phyloP scores from a whole-genome alignment of 257 asterid species.

The Verbascum thapsus region DNA sequence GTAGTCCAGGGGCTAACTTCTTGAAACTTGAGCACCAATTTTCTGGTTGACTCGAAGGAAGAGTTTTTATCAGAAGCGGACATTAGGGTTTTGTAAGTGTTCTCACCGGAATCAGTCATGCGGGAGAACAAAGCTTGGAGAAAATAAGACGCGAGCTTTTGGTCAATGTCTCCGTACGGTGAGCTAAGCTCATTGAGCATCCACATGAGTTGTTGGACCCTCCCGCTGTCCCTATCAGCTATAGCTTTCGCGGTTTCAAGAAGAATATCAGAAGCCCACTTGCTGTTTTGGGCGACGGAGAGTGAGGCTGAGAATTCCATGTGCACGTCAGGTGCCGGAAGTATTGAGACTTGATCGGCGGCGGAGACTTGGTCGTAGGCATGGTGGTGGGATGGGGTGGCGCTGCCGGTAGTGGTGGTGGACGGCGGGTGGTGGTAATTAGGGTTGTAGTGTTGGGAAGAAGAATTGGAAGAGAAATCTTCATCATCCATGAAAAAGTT shows the following conservation, averaged over 20 bases:
- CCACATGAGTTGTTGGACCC: slow-evolving; percentile 92
- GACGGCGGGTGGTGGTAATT: slow-evolving; percentile 34
- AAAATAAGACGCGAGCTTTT: slow-evolving; percentile 79
- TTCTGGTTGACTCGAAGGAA: slow-evolving; percentile 80
- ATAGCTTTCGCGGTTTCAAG: slow-evolving; percentile 76
- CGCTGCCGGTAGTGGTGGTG: slow-evolving; percentile 44
- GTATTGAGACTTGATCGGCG: slow-evolving; percentile 40
- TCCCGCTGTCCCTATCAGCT: slow-evolving; percentile 53
- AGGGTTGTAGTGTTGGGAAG: slow-evolving; percentile 58
- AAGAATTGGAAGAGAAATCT: slow-evolving; percentile 86
- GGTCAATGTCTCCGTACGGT: slow-evolving; percentile 85
- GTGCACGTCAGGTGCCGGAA: slow-evolving; percentile 48
- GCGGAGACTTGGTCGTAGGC: slow-evolving; percentile 38
- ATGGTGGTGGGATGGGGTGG: slow-evolving; percentile 42
- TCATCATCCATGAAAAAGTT: slow-evolving; percentile 95
- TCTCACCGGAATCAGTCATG: slow-evolving; percentile 81
- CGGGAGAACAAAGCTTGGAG: slow-evolving; percentile 81
- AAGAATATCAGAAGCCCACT: slow-evolving; percentile 81
- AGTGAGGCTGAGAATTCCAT: slow-evolving; percentile 61
- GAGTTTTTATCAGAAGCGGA: slow-evolving; percentile 64
- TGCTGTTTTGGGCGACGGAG: slow-evolving; percentile 37
- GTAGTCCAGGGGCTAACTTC: slow-evolving; percentile 95
- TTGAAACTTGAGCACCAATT: slow-evolving; percentile 72
- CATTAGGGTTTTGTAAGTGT: slow-evolving; percentile 46
- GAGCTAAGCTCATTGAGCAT: slow-evolving; percentile 92